phyloP scores from a whole-genome alignment of 2,329 filamentous ascomycete genomes.

The Botrytis hyacinthi region DNA sequence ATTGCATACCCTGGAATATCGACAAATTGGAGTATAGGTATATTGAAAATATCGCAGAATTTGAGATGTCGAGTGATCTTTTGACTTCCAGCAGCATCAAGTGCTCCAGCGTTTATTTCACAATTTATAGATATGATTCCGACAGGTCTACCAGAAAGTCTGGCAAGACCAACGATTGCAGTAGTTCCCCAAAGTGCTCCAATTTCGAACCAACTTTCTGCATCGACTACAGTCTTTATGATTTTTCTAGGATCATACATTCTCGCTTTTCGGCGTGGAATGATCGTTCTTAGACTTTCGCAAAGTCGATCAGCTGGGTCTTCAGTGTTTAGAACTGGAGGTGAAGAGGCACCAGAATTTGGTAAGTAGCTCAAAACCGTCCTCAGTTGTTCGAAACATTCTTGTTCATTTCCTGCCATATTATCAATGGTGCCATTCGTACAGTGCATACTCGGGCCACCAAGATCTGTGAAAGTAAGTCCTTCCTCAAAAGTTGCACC shows the following conservation, averaged over 20 bases:
- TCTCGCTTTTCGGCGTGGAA: conserved; percentile 55
- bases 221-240: conserved; percentile 56
- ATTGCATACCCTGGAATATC: conserved; percentile 64
- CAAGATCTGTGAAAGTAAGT: conserved; percentile 56
- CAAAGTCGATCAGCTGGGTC: conserved; percentile 52
- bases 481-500: conserved; percentile 64
- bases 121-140: conserved; percentile 60
- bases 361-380: conserved; percentile 57
- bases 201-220: conserved; percentile 61
- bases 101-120: conserved; percentile 59
- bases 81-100: conserved; percentile 59
- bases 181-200: conserved; percentile 61
- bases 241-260: conserved; percentile 61
- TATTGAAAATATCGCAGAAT: conserved; percentile 63
- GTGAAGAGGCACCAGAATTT: conserved; percentile 53
- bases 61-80: conserved; percentile 61
- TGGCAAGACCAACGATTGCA: conserved; percentile 58
- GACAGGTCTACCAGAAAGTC: conserved; percentile 55
- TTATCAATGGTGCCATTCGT: conserved; percentile 67
- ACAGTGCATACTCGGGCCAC: conserved; percentile 60
- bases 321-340: conserved; percentile 47
- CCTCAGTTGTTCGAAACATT: conserved; percentile 59
- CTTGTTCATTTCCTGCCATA: conserved; percentile 57
- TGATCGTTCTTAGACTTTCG: conserved; percentile 51
- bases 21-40: conserved; percentile 62